These are phyloP conservation scores for Trichoderma virens DNA, from an alignment of 495 filamentous ascomycete species.

Conservation along the genomic window DNA sequence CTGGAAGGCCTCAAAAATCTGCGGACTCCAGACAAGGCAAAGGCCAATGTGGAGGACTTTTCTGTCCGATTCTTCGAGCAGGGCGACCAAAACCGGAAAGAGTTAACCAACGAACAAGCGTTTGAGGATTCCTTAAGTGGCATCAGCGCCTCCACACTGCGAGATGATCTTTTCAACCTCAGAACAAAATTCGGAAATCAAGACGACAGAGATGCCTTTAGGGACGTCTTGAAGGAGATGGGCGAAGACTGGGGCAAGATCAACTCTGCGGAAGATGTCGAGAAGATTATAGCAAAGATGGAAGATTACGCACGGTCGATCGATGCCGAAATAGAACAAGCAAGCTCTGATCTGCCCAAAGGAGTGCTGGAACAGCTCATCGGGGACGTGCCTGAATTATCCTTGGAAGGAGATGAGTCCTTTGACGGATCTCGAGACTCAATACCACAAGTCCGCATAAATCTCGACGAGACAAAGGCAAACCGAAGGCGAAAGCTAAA, in stretches of 20 bases:
- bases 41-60: background rate
- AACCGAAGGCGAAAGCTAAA: conserved; percentile 1
- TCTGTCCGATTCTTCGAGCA: conserved; percentile 11
- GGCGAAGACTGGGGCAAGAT: conserved; percentile 6
- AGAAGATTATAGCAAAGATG: conserved; percentile 1
- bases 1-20: background rate
- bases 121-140: background rate
- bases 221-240: conserved; percentile 4
- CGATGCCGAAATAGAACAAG: conserved; percentile 5
- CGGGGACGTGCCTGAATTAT: background rate
- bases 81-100: background rate
- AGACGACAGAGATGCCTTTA: background rate
- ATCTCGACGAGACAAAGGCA: background rate
- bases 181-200: background rate
- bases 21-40: background rate
- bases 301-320: background rate
- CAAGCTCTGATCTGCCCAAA: background rate
- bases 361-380: conserved; percentile 6
- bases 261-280: conserved; percentile 3
- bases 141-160: background rate
- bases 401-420: background rate
- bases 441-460: background rate
- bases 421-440: background rate
- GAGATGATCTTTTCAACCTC: background rate
- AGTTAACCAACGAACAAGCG: background rate